phyloP scores from a whole-genome alignment of 768 basidiomycete species.

The Scleroderma citrinum region DNA sequence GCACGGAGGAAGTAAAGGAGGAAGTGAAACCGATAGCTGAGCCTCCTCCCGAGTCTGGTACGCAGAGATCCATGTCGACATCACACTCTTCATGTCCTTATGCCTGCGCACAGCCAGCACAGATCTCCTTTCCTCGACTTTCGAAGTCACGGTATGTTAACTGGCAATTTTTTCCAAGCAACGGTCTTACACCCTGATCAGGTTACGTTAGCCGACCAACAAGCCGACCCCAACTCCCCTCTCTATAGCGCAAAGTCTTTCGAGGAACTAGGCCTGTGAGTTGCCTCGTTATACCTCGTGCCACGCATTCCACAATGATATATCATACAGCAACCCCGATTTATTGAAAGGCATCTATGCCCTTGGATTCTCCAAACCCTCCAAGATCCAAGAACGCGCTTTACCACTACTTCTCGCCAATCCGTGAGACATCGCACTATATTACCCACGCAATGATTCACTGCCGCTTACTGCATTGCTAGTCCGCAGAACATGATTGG shows the following conservation, averaged over 20 bases:
- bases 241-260: slow-evolving; percentile 91
- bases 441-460: background rate
- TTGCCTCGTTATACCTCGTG: slow-evolving; percentile 9
- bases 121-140: slow-evolving; percentile 73
- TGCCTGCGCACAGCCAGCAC: slow-evolving; percentile 27
- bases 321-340: slow-evolving; percentile 61
- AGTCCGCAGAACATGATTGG: slow-evolving; percentile 99
- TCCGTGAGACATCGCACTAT: slow-evolving; percentile 59
- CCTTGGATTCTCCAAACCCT: slow-evolving; percentile 95
- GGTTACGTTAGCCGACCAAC: slow-evolving; percentile 97
- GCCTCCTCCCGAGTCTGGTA: slow-evolving; percentile 16
- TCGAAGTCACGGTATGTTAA: slow-evolving; percentile 68
- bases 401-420: slow-evolving; percentile 84
- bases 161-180: background rate
- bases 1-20: slow-evolving; percentile 22
- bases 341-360: slow-evolving; percentile 91
- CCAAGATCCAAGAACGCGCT: slow-evolving; percentile 97
- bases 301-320: background rate
- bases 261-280: slow-evolving; percentile 92
- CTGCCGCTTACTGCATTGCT: slow-evolving; percentile 7
- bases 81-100: background rate
- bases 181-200: slow-evolving; percentile 24
- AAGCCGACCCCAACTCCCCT: slow-evolving; percentile 93
- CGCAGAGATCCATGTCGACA: slow-evolving; percentile 2
- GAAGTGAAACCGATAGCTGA: slow-evolving; percentile 16